A percentile compares a stretch with the other conserved stretches of the same genome.
These are phyloP conservation scores for Xylaria cubensis DNA, from an alignment of 495 filamentous ascomycete genomes.

Conservation along the genomic window DNA sequence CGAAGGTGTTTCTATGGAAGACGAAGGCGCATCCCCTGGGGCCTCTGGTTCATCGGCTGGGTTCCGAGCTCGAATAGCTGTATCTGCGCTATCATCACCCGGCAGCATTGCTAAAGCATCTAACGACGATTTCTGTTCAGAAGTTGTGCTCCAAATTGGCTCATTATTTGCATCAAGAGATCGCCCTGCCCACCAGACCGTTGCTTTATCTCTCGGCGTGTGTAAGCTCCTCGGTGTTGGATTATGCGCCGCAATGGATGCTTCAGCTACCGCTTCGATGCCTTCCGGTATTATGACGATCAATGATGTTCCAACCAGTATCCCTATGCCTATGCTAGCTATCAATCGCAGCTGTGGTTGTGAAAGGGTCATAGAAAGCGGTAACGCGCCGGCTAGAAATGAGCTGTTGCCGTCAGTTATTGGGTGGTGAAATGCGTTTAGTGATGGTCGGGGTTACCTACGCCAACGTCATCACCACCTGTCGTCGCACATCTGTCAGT, in stretches of 20 bases:
- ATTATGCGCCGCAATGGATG: constrained; percentile 52
- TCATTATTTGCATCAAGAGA: constrained; percentile 12
- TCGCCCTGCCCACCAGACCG: constrained; percentile 35
- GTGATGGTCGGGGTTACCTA: constrained; percentile 54
- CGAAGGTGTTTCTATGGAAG: constrained; percentile 24
- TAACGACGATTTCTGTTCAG: not conserved
- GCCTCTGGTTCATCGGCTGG: constrained; percentile 30
- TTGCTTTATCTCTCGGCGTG: constrained; percentile 29
- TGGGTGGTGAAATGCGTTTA: constrained; percentile 18
- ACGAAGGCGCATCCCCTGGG: constrained; percentile 25
- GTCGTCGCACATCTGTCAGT: constrained; percentile 3
- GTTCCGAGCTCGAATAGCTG: constrained; percentile 21
- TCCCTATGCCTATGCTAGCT: constrained; percentile 90
- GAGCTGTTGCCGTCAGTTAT: constrained; percentile 66
- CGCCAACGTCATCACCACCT: constrained; percentile 93
- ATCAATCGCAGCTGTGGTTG: constrained; percentile 86
- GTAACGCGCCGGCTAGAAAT: constrained; percentile 91
- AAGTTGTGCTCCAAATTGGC: constrained; percentile 13
- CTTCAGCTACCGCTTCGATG: constrained; percentile 85
- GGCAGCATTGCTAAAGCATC: constrained; percentile 8
- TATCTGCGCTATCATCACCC: not conserved
- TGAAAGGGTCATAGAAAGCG: constrained; percentile 88
- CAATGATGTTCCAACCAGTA: constrained; percentile 91
- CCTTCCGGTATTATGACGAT: constrained; percentile 98
- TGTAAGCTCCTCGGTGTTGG: constrained; percentile 43